Conservation (phyloP, 2,329 filamentous ascomycete species). For the Verticillium longisporum region DNA sequence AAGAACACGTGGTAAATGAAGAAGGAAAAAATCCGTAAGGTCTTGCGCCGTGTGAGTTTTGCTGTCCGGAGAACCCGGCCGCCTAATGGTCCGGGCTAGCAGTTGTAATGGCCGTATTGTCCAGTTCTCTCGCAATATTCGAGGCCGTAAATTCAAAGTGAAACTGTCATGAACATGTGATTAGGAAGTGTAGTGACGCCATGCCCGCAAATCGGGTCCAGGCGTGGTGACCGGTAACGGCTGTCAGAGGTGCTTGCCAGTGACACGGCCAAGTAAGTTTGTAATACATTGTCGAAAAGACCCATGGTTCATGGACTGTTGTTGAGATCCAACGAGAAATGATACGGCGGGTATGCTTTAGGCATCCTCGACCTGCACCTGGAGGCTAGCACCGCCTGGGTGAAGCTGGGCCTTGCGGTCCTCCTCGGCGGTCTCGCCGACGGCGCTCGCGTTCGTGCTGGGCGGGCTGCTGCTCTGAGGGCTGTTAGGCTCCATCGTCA, state of each 20-base stretch:
- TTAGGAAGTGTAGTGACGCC: neutral
- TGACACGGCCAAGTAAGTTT: neutral
- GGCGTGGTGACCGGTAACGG: neutral
- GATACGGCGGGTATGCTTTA: conserved; percentile 11
- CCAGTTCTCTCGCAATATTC: neutral
- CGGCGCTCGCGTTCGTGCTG: conserved; percentile 54
- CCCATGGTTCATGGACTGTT: neutral
- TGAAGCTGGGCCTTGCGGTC: neutral
- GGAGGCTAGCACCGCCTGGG: conserved; percentile 9
- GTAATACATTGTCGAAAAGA: neutral
- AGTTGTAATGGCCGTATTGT: neutral
- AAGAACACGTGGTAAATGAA: neutral
- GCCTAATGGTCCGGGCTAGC: neutral
- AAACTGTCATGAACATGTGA: neutral
- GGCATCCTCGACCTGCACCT: conserved; percentile 23
- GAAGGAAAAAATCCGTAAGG: neutral
- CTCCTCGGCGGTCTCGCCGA: conserved; percentile 21
- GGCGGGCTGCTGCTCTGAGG: conserved; percentile 60
- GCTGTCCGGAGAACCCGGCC: neutral
- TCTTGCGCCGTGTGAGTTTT: neutral
- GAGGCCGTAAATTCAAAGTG: neutral
- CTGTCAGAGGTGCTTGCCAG: neutral
- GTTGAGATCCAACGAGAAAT: neutral
- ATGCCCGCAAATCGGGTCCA: neutral
- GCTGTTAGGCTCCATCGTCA: conserved; percentile 64